Evolutionary conservation across 441 rosid species (phyloP).

Genomic region (Codiaeum variegatum): DNA sequence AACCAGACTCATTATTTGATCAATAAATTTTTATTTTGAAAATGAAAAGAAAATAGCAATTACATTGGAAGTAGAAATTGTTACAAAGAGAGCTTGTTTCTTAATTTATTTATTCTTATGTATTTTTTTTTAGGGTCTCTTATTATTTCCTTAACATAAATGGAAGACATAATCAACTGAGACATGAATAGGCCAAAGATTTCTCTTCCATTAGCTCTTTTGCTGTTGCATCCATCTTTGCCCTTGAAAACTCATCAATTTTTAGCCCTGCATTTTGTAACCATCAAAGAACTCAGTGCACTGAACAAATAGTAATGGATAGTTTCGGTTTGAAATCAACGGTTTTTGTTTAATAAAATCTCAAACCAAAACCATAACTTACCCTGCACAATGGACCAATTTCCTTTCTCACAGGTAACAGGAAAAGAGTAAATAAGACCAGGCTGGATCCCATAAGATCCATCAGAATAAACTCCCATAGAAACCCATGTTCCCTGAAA

Average conservation of each 20-base stretch:
- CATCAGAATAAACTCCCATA: conserved; percentile 89
- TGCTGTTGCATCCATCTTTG: conserved; percentile 77
- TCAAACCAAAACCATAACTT: not conserved
- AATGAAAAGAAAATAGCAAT: too few relatives aligned
- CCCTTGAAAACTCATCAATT: conserved; percentile 64
- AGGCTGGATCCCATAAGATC: conserved; percentile 62
- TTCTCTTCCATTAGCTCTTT: conserved; percentile 75
- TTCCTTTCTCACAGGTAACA: conserved; percentile 61
- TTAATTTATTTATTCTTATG: not conserved
- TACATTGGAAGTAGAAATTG: too few relatives aligned
- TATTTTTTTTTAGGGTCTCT: not conserved
- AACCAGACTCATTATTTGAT: too few relatives aligned
- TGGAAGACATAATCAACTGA: conserved; percentile 23
- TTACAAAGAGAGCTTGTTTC: not conserved
- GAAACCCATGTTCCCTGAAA: conserved; percentile 75
- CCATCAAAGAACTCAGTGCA: not conserved
- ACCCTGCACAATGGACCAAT: conserved; percentile 72
- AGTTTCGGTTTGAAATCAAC: too few relatives aligned
- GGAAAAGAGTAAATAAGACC: conserved; percentile 82
- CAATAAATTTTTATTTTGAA: too few relatives aligned
- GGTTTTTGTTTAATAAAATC: too few relatives aligned
- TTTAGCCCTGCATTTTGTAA: conserved; percentile 45
- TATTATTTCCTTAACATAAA: not conserved
- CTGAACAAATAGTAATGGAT: not conserved
- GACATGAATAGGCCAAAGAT: conserved; percentile 52